Evolutionary conservation across 1,284 basidiomycete species (phyloP), one percentile per base, ranked within the genome.

Genomic region (Rhodotorula sp.): DNA sequence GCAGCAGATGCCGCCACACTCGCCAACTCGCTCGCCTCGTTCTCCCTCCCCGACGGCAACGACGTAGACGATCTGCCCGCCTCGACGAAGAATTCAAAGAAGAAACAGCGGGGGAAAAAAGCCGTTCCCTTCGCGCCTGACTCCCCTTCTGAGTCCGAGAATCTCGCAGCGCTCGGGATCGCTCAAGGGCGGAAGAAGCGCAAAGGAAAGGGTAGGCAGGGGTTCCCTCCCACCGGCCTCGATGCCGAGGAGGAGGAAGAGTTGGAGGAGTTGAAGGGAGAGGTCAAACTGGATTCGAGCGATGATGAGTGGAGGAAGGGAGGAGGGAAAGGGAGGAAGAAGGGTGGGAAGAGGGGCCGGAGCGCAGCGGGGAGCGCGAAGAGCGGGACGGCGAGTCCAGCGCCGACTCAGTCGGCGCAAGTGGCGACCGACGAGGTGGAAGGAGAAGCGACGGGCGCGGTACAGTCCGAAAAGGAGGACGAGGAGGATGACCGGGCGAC

Each of bases 401-500:
- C 65, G 26, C 47, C 62, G 40, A 61, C 52, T 9, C 54, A 18
- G 8, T 28, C 56, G 34, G 40, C n/a, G 24, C 37, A 18, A 20
- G 55, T 44, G n/a, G 24, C 34, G 20, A 24, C 7, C 22, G 57
- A 68, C 10, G 66, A 47, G 65, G 67, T 62, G 52, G 57, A 22
- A 31, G 37, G 52, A 30, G 31, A 53, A 44, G 65, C 68, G 52
- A 56, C 53, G 10, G 44, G 2, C 16, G 50, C 4, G n/a, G 50
- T 0, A 24, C 7, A 6, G 22, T 1, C 5, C 18, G 18, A 31
- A 20, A 51, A 1, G 30, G 20, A 18, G 28, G 61, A 75, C 68
- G 76, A 77, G 71, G 68, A 76, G 65, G 70, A 73, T 5, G 70
- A 67, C 46, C 71, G 68, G 34, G 71, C 67, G 22, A 78, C 78